A percentile compares a stretch with the other conserved stretches of the same genome.
These are phyloP conservation scores for Suhomyces ambrosiae DNA, from an alignment of 1,139 yeast genomes.

Conservation along the genomic window DNA sequence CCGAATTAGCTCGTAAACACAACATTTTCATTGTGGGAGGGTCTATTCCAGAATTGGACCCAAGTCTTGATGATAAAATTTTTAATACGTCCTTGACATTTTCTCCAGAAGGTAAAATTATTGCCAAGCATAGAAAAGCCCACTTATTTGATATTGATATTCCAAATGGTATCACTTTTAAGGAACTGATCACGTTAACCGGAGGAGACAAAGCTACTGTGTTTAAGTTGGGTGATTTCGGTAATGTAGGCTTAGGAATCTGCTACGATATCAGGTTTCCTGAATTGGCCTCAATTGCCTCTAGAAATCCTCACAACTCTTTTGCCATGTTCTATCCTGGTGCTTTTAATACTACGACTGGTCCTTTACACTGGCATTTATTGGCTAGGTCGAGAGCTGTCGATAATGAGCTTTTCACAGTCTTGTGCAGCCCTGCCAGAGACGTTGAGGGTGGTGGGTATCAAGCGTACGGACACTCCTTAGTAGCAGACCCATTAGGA, in stretches of 20 bases:
- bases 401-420: conserved; percentile 80
- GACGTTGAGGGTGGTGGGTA: conserved; percentile 65
- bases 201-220: conserved; percentile 84
- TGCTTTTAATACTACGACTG: conserved; percentile 94
- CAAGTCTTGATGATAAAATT: conserved; percentile 53
- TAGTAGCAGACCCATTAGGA: conserved; percentile 88
- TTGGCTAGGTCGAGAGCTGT: conserved; percentile 86
- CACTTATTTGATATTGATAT: conserved; percentile 91
- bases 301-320: conserved; percentile 66
- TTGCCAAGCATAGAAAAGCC: conserved; percentile 85
- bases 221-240: conserved; percentile 65
- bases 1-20: conserved; percentile 63
- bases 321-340: conserved; percentile 95
- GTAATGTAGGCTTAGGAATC: conserved; percentile 84
- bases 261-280: conserved; percentile 94
- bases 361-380: conserved; percentile 92
- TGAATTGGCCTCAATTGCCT: conserved; percentile 80
- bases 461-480: conserved; percentile 92
- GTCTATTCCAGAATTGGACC: conserved; percentile 76
- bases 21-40: conserved; percentile 80
- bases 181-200: conserved; percentile 73
- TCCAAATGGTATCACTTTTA: conserved; percentile 84
- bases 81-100: conserved; percentile 86
- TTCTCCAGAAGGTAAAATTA: conserved; percentile 65
- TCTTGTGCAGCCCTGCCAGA: conserved; percentile 88